These are phyloP conservation scores for Comarum palustre DNA, from an alignment of 306 rosid genomes.

Conservation along the genomic window DNA sequence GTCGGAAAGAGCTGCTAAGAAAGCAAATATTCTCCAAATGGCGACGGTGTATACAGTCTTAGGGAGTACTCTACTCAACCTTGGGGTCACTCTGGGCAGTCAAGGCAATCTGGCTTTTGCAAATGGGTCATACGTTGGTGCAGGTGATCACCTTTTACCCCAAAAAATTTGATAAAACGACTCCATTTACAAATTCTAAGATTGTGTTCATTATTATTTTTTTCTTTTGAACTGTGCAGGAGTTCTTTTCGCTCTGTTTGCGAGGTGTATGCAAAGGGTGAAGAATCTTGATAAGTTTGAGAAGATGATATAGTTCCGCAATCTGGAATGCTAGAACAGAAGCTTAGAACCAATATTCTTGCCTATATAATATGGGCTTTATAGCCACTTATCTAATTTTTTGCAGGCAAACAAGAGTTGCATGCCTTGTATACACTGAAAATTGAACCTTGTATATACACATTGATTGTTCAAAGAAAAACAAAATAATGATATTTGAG, in stretches of 20 bases:
- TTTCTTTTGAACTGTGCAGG: slow-evolving; percentile 48
- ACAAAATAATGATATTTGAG: neutral
- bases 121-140: slow-evolving; percentile 79
- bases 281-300: slow-evolving; percentile 71
- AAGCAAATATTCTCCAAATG: slow-evolving; percentile 82
- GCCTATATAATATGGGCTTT: neutral
- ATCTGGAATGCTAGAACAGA: neutral
- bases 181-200: neutral
- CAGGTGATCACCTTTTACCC: slow-evolving; percentile 45
- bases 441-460: neutral
- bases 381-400: neutral
- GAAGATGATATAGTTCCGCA: slow-evolving; percentile 54
- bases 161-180: neutral
- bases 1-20: slow-evolving; percentile 93
- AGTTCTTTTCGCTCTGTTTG: slow-evolving; percentile 47
- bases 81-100: slow-evolving; percentile 66
- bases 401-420: slow-evolving; percentile 20
- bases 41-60: slow-evolving; percentile 72
- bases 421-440: slow-evolving; percentile 13
- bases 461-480: neutral
- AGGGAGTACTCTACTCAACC: slow-evolving; percentile 78
- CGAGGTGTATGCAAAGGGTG: slow-evolving; percentile 71
- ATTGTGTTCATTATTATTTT: neutral
- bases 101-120: slow-evolving; percentile 72
- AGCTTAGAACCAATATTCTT: neutral